These are phyloP conservation scores for Sphagnum fallax DNA, from an alignment of 228 moss, liverwort and hornwort genomes.

Conservation along the genomic window DNA sequence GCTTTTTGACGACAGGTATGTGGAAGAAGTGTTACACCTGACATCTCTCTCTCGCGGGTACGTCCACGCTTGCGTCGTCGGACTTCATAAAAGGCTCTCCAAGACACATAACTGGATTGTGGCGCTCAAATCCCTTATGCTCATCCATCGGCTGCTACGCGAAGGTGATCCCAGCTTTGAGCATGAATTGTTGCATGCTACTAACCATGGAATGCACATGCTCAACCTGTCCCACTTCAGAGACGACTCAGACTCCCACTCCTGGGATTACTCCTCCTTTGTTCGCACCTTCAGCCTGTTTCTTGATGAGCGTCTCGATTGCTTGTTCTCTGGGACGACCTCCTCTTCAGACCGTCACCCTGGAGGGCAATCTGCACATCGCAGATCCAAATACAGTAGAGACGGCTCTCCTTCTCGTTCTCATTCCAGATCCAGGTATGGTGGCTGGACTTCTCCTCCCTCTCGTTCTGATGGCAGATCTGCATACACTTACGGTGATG, in stretches of 20 bases:
- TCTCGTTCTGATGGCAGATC: constrained; percentile 4
- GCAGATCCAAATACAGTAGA: constrained; percentile 14
- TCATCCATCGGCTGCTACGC: constrained; percentile 78
- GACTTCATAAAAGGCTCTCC: constrained; percentile 64
- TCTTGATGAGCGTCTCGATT: constrained; percentile 83
- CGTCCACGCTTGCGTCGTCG: constrained; percentile 70
- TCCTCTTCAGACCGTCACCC: background rate
- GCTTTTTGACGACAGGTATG: constrained; percentile 64
- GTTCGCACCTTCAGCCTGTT: constrained; percentile 79
- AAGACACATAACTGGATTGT: constrained; percentile 97
- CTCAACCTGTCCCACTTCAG: constrained; percentile 76
- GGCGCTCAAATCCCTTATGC: constrained; percentile 82
- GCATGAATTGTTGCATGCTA: constrained; percentile 51
- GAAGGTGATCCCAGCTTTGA: constrained; percentile 84
- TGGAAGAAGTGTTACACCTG: constrained; percentile 70
- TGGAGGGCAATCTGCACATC: no score
- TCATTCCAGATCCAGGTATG: constrained; percentile 30
- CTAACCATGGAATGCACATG: constrained; percentile 58
- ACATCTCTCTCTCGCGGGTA: constrained; percentile 80
- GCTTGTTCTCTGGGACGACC: constrained; percentile 41
- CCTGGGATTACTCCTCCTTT: constrained; percentile 90
- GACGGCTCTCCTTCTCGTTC: constrained; percentile 35
- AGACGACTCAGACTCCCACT: constrained; percentile 76
- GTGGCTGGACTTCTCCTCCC: constrained; percentile 22
- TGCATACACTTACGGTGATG: constrained; percentile 42